Conservation (phyloP, 163 green algal genomes). For the Prototheca wickerhamii region DNA sequence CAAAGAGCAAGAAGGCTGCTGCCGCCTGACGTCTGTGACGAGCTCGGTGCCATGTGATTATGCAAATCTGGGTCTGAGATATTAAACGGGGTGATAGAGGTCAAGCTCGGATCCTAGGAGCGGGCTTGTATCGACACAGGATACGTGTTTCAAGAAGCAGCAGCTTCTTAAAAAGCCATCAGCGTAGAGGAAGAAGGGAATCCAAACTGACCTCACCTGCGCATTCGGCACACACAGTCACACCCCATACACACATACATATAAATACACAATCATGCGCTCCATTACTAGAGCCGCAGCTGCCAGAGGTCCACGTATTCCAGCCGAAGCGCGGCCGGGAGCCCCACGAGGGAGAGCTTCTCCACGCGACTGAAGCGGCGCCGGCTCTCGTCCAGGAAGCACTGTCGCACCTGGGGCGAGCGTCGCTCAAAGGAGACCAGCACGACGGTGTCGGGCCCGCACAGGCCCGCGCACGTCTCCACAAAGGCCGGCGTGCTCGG, state of each 20-base stretch:
- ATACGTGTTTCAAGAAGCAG: too few relatives aligned
- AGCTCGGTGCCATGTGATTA: too few relatives aligned
- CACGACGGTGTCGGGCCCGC: constrained; percentile 16
- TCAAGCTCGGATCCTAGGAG: background rate
- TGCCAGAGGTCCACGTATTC: constrained; percentile 36
- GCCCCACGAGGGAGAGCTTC: constrained; percentile 8
- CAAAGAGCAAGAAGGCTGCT: constrained; percentile 45
- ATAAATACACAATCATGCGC: too few relatives aligned
- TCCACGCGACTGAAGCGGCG: constrained; percentile 14
- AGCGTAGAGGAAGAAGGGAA: too few relatives aligned
- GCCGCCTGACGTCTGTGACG: background rate
- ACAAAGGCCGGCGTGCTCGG: constrained; percentile 53
- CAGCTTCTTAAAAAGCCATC: too few relatives aligned
- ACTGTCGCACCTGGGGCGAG: constrained; percentile 18
- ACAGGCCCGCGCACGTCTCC: constrained; percentile 44
- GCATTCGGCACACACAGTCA: too few relatives aligned
- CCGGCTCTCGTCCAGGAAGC: constrained; percentile 17
- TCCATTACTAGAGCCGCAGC: constrained; percentile 11
- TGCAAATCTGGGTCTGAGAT: too few relatives aligned
- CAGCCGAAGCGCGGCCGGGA: constrained; percentile 8
- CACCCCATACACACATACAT: too few relatives aligned
- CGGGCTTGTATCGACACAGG: too few relatives aligned
- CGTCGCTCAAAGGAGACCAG: constrained; percentile 50
- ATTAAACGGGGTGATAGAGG: background rate
- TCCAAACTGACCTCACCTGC: too few relatives aligned